Evolutionary conservation across 1,284 basidiomycete genomes (phyloP).

Genomic region (Leccinum subatratum): DNA sequence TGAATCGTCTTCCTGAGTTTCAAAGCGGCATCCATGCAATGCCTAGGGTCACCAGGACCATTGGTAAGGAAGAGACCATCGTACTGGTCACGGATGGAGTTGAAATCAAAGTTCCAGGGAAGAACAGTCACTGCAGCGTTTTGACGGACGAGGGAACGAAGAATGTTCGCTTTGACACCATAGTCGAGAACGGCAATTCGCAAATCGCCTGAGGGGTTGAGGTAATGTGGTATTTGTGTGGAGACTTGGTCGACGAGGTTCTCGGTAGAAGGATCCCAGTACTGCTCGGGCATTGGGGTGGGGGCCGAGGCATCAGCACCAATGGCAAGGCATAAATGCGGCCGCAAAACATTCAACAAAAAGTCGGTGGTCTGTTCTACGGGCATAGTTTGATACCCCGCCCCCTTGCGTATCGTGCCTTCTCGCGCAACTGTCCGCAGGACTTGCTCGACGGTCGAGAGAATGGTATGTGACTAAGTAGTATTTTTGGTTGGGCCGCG

Average conservation of each 20-base stretch:
- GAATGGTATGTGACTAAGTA: constrained; percentile 82
- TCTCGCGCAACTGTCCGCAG: constrained; percentile 75
- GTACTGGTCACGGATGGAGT: constrained; percentile 80
- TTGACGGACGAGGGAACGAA: constrained; percentile 86
- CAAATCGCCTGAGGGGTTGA: constrained; percentile 85
- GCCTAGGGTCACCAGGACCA: constrained; percentile 90
- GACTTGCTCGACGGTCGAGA: constrained; percentile 64
- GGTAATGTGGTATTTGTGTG: constrained; percentile 77
- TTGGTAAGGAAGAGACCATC: constrained; percentile 97
- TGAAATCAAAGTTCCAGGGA: constrained; percentile 98
- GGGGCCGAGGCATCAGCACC: constrained; percentile 70
- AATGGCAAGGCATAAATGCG: constrained; percentile 72
- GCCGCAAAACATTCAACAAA: constrained; percentile 61
- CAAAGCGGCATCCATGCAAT: constrained; percentile 82
- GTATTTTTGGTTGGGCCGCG: constrained; percentile 44
- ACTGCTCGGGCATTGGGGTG: constrained; percentile 62
- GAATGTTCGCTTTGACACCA: constrained; percentile 96
- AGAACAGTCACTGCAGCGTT: constrained; percentile 91
- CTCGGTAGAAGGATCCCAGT: constrained; percentile 88
- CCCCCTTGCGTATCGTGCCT: constrained; percentile 67
- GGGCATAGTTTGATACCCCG: constrained; percentile 80
- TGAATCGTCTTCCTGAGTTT: constrained; percentile 76
- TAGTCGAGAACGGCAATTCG: constrained; percentile 96
- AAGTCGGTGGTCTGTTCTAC: constrained; percentile 72
- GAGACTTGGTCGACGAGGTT: constrained; percentile 95